phyloP scores from a whole-genome alignment of 2,329 filamentous ascomycete genomes.

The Penicillium sp. region DNA sequence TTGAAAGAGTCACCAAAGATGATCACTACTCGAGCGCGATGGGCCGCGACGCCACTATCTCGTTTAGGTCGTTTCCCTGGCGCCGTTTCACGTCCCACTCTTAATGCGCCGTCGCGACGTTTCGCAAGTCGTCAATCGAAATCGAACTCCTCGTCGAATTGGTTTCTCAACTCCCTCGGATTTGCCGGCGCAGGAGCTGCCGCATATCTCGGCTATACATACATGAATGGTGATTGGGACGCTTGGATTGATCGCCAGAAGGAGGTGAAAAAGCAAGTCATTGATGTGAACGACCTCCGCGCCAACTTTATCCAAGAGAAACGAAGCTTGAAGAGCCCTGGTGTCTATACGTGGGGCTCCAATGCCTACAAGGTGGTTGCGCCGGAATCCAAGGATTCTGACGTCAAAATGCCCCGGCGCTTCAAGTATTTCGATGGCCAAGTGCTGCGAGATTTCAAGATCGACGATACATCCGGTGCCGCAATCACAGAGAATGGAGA shows the following conservation, averaged over 20 bases:
- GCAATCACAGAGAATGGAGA: conserved; percentile 88
- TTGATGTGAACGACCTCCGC: conserved; percentile 67
- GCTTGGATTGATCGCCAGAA: conserved; percentile 22
- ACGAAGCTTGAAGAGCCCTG: conserved; percentile 78
- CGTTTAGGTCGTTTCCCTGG: conserved; percentile 28
- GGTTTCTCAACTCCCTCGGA: conserved; percentile 37
- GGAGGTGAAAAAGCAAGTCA: conserved; percentile 24
- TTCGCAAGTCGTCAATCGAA: conserved; percentile 34
- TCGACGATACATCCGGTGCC: conserved; percentile 79
- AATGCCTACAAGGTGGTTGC: conserved; percentile 85
- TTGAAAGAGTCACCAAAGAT: not conserved
- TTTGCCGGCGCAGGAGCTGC: conserved; percentile 37
- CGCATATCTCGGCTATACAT: conserved; percentile 38
- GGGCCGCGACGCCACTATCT: conserved; percentile 25
- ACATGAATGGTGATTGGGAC: conserved; percentile 25
- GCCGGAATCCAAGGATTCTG: conserved; percentile 74
- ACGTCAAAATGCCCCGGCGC: conserved; percentile 78
- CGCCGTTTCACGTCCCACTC: conserved; percentile 16
- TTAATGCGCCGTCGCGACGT: conserved; percentile 31
- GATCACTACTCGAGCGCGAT: conserved; percentile 31
- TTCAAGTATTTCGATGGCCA: conserved; percentile 83
- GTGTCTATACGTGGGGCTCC: conserved; percentile 91
- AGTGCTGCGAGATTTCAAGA: conserved; percentile 82
- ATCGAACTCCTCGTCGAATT: conserved; percentile 24
- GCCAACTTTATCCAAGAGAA: conserved; percentile 88